Conservation (phyloP, 352 stramenopile genomes). For the Phytopythium sindhum region DNA sequence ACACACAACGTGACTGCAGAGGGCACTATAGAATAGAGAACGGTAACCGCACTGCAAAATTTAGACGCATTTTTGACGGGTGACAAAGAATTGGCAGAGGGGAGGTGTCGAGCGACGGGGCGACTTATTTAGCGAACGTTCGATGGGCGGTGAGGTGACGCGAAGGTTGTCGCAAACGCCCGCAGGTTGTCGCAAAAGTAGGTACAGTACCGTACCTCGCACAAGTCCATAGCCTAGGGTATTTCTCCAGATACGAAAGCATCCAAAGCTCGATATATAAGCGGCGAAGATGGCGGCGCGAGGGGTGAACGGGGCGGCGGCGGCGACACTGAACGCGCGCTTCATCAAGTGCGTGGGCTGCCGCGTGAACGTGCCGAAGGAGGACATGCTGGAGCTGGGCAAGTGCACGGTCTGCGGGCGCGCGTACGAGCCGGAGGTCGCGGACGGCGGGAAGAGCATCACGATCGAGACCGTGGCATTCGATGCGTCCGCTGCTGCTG, state of each 20-base stretch:
- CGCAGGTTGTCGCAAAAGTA: conserved; percentile 18
- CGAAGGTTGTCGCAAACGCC: conserved; percentile 17
- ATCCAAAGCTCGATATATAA: too few species aligned
- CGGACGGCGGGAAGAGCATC: conserved; percentile 19
- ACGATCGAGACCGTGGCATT: conserved; percentile 45
- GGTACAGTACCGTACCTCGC: not conserved
- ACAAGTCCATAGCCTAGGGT: not conserved
- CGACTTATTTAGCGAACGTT: not conserved
- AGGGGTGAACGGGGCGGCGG: conserved; percentile 53
- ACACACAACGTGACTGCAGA: too few species aligned
- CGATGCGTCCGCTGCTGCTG: not conserved
- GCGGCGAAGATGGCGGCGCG: conserved; percentile 27
- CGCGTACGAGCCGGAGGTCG: conserved; percentile 31
- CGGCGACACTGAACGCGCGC: conserved; percentile 60
- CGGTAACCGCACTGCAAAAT: not conserved
- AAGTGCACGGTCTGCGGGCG: conserved; percentile 57
- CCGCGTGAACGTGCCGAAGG: conserved; percentile 76
- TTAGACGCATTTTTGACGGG: not conserved
- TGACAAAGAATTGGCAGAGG: conserved; percentile 6
- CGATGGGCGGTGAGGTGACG: conserved; percentile 5
- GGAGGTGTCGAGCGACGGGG: not conserved
- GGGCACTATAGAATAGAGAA: not conserved
- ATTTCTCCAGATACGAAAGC: too few species aligned
- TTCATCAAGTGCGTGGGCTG: conserved; percentile 80
- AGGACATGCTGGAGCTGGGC: conserved; percentile 62